These are phyloP conservation scores for Xylaria sp. DNA, from an alignment of 2,329 filamentous ascomycete genomes.

Conservation along the genomic window DNA sequence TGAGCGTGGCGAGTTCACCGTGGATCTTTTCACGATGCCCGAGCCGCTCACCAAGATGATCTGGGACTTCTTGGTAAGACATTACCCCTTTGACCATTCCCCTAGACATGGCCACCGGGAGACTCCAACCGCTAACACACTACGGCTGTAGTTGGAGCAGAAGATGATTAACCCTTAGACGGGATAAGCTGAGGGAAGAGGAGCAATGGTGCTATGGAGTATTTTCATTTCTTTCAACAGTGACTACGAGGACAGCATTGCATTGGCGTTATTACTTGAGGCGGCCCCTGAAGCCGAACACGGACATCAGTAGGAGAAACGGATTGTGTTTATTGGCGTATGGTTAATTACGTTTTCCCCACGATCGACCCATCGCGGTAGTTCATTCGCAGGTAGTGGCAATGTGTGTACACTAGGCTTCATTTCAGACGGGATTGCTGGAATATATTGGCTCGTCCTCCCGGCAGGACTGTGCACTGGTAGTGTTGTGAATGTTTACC, in stretches of 20 bases:
- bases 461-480: not conserved
- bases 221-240: slow-evolving; percentile 8
- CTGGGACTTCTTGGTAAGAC: slow-evolving; percentile 71
- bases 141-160: slow-evolving; percentile 24
- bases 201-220: not conserved
- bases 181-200: not conserved
- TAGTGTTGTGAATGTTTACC: not conserved
- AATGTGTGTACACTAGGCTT: not conserved
- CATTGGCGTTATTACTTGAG: slow-evolving; percentile 26
- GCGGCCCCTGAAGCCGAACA: slow-evolving; percentile 16
- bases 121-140: slow-evolving; percentile 4
- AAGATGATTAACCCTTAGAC: slow-evolving; percentile 25
- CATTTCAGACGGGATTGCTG: not conserved
- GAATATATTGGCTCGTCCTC: not conserved
- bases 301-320: slow-evolving; percentile 25
- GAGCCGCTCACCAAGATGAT: slow-evolving; percentile 86
- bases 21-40: slow-evolving; percentile 95
- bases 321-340: slow-evolving; percentile 24
- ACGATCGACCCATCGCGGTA: slow-evolving; percentile 8
- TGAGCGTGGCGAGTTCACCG: slow-evolving; percentile 95
- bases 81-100: too few relatives aligned
- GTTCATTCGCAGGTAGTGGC: slow-evolving; percentile 7
- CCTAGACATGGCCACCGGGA: too few relatives aligned
- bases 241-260: slow-evolving; percentile 22
- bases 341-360: slow-evolving; percentile 20